phyloP scores from a whole-genome alignment of 176 grass and related monocot species.

The Eragrostis curvula region DNA sequence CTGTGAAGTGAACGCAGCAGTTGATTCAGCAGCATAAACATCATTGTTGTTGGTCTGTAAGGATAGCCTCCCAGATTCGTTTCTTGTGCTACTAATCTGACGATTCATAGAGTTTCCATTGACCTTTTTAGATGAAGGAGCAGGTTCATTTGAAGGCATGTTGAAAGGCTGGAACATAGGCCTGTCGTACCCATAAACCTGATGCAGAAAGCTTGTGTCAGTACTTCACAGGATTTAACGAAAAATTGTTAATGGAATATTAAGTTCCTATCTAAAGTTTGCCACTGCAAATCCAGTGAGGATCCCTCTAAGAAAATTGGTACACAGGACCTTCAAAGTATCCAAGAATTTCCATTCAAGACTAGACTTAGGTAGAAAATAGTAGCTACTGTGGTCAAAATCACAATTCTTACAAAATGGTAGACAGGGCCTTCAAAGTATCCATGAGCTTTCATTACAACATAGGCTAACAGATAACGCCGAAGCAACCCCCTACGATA shows the following conservation, averaged over 20 bases:
- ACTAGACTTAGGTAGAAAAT: background rate
- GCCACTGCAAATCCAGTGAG: constrained; percentile 6
- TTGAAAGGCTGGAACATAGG: constrained; percentile 53
- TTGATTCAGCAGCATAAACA: constrained; percentile 24
- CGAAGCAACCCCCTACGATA: too few species aligned
- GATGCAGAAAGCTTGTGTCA: constrained; percentile 9
- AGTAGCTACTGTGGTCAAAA: background rate
- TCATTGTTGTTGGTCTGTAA: constrained; percentile 22
- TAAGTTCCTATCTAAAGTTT: background rate
- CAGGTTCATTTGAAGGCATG: constrained; percentile 33
- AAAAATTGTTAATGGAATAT: background rate
- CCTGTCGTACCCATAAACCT: constrained; percentile 51
- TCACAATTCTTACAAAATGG: background rate
- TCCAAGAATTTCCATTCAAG: constrained; percentile 6
- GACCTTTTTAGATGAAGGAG: constrained; percentile 45
- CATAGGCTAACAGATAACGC: too few species aligned
- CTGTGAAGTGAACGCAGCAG: constrained; percentile 1
- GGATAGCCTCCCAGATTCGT: constrained; percentile 39
- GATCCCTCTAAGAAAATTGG: constrained; percentile 7
- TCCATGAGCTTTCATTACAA: too few species aligned
- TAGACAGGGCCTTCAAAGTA: too few species aligned
- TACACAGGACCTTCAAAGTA: constrained; percentile 24
- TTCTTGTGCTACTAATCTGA: constrained; percentile 33
- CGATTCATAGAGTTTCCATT: constrained; percentile 19
- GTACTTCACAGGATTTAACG: background rate